Base-by-base conservation (phyloP, 139 green algal species). In the Picochlorum sp. region DNA sequence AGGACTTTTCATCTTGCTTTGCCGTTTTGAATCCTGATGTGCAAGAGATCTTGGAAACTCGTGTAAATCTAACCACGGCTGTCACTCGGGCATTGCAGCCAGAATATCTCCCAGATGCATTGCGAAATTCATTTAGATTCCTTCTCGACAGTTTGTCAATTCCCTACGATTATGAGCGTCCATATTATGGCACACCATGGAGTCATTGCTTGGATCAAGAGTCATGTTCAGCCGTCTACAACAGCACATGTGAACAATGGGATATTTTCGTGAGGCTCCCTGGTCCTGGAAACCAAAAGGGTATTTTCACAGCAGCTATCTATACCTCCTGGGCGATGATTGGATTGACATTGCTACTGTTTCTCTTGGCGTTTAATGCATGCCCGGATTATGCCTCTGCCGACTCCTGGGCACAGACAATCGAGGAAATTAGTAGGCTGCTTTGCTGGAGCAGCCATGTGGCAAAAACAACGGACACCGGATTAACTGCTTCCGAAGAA, bases 331-430 rank as follows among this genome's bases (percentile, higher is more conserved):
- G 67, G 67, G 31, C 16, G 1, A 40, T 62, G 25, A 22, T 74
- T 28, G 50, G 3, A 14, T 33, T 65, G 9, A 50, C 30, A 22
- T 29, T 18, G 31, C 7, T 68, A 0, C 39, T 59, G 0, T 9
- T 62, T 3, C 52, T 44, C 31, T 0, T 60, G 0, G 44, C n/a
- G 3, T 73, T 68, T 33, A 73, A 73, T 43, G 51, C 66, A 28
- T 68, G 62, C 26, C 66, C 57, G 1, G 51, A 61, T 8, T 67
- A 67, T 31, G 33, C 64, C 5, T 57, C 64, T 10, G 49, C 37
- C 33, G 49, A 54, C 12, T 47, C 47, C n/a, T 73, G 66, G 66
- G 56, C 62, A 50, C 51, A 41, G 0, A 32, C 35, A 0, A 7
- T 67, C 2, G 33, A 53, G 26, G 30, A 20, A 10, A 12, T 65